Percentiles rank a stretch among this genome's conserved stretches.
These are phyloP conservation scores for Panus rudis DNA, from an alignment of 768 basidiomycete genomes.

Conservation along the genomic window DNA sequence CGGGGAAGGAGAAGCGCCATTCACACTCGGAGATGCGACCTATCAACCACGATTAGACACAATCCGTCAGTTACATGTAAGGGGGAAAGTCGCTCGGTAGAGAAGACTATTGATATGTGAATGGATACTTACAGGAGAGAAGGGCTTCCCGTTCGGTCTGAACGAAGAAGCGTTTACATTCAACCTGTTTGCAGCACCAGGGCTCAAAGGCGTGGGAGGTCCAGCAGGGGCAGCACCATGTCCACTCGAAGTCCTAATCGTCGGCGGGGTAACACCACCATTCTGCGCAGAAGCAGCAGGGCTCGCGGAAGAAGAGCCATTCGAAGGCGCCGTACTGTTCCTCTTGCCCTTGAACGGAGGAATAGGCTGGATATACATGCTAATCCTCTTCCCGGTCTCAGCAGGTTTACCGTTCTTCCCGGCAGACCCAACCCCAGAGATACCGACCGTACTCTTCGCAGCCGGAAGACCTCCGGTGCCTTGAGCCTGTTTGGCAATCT, in stretches of 20 bases:
- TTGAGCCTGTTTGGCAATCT: constrained; percentile 8
- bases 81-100: background rate
- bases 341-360: constrained; percentile 81
- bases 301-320: constrained; percentile 26
- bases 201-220: constrained; percentile 35
- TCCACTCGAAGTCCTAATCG: no score
- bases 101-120: background rate
- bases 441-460: constrained; percentile 10
- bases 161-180: constrained; percentile 91
- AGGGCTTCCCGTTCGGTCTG: constrained; percentile 79
- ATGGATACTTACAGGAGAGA: constrained; percentile 33
- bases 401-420: constrained; percentile 14
- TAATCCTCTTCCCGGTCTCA: constrained; percentile 27
- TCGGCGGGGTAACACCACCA: background rate
- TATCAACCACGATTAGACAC: constrained; percentile 21
- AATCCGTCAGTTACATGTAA: no score
- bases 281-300: constrained; percentile 20
- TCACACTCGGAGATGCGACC: constrained; percentile 22
- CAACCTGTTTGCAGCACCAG: constrained; percentile 54
- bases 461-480: no score
- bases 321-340: constrained; percentile 21
- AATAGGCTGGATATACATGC: constrained; percentile 83
- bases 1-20: constrained; percentile 42
- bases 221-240: constrained; percentile 14
- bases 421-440: constrained; percentile 3